Evolutionary conservation across 2,329 filamentous ascomycete species (phyloP).

Genomic region (Emmonsia crescens): DNA sequence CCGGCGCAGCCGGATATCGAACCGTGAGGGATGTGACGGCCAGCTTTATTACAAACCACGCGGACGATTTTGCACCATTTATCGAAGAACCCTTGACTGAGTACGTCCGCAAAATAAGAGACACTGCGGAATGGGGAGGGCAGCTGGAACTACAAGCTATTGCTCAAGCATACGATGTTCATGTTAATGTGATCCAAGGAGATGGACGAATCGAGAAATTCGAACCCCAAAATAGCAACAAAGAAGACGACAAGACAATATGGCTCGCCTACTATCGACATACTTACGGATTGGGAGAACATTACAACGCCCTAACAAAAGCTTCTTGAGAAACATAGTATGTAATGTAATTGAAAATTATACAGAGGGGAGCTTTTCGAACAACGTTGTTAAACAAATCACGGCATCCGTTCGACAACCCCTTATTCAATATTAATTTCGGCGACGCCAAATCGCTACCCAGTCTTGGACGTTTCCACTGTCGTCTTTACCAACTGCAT

Average conservation of each 20-base stretch:
- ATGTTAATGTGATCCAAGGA: conserved; percentile 73
- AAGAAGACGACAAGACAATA: conserved; percentile 42
- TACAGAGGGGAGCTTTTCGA: neutral
- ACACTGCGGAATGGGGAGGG: conserved; percentile 93
- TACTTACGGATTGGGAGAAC: conserved; percentile 87
- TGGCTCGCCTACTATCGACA: conserved; percentile 96
- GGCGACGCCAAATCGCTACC: conserved; percentile 34
- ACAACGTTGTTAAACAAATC: neutral
- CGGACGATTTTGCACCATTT: conserved; percentile 76
- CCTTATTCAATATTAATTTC: conserved; percentile 14
- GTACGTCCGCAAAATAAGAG: conserved; percentile 65
- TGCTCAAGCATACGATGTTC: conserved; percentile 65
- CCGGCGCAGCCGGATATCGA: conserved; percentile 47
- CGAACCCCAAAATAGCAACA: conserved; percentile 39
- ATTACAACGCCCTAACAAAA: conserved; percentile 80
- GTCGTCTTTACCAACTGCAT: conserved; percentile 41
- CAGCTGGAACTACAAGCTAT: conserved; percentile 82
- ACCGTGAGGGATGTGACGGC: conserved; percentile 61
- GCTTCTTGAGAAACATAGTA: conserved; percentile 17
- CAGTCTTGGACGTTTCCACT: conserved; percentile 32
- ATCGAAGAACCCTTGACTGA: conserved; percentile 65
- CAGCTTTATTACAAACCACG: conserved; percentile 61
- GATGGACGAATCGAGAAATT: conserved; percentile 73
- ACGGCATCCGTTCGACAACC: neutral
- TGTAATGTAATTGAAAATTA: neutral